Evolutionary conservation across 2,329 filamentous ascomycete genomes (phyloP), one percentile per base, ranked within the genome.

Genomic region (Seiridium cupressi): DNA sequence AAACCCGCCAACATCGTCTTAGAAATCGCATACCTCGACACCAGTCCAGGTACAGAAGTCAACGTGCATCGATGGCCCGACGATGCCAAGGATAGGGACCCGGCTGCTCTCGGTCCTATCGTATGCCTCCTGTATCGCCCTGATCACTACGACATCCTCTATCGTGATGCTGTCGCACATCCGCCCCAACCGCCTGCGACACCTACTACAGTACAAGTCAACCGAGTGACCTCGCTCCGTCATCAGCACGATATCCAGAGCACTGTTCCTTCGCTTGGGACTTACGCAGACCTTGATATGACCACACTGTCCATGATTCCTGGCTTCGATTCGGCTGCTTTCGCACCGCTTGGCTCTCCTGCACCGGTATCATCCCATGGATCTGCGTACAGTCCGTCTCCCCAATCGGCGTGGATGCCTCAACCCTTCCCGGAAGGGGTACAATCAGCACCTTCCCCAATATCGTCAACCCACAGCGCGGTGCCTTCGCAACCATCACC

Each of bases 111-210:
- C 0, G 82, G 79, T 0, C 79, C 81, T 34, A 79, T 84, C 38
- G 84, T 89, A 42, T 79, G 85, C 66, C 77, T 83, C 62, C 82
- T 81, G 70, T 93, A 78, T 84, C 88, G 79, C 72, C 96, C 79
- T 47, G 92, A 92, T 62, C 95, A 98, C 76, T 99, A 98, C 74
- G 95, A 98, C 74, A 88, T 99, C 62, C 83, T 98, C 40, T 99
- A 99, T 79, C 71, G 79, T 61, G 54, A 61, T 65, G 48, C 62
- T 62, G 49, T 60, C 64, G 51, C 63, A 60, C 55, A 67, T 63
- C 58, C 64, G 61, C 70, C 57, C 61, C 69, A 55, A 49, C 64
- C 60, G 61, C 69, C 70, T 55, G 63, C 69, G 9, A 70, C 74
- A 32, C 65, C 67, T n/a, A 62, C 64, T 46, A 62, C 71, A 42